Evolutionary conservation across 495 filamentous ascomycete genomes (phyloP).

Genomic region (Neurospora africana): DNA sequence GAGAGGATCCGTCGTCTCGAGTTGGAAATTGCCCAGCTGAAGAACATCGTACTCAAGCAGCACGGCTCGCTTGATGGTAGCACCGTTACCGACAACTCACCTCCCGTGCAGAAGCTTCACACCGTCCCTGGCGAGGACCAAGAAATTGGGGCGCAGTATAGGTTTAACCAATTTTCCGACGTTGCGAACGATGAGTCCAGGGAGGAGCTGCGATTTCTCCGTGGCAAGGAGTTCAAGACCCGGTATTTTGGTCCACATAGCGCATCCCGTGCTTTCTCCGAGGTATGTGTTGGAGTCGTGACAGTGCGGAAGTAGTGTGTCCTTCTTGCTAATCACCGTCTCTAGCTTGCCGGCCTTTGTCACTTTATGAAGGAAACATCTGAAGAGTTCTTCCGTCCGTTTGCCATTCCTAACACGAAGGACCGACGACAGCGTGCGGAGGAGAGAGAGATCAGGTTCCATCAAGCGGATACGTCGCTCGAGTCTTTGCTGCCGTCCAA

Average conservation of each 20-base stretch:
- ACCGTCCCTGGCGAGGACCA: constrained; percentile 7
- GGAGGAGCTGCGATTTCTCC: constrained; percentile 28
- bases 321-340: constrained; percentile 1
- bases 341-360: constrained; percentile 33
- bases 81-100: constrained; percentile 24
- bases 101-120: constrained; percentile 3
- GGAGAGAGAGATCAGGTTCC: constrained; percentile 25
- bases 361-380: constrained; percentile 37
- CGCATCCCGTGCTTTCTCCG: constrained; percentile 30
- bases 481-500: constrained; percentile 31
- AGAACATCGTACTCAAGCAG: constrained; percentile 28
- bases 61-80: constrained; percentile 22
- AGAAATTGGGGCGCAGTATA: constrained; percentile 10
- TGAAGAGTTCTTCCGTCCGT: constrained; percentile 31
- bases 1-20: constrained; percentile 40
- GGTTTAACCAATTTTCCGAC: constrained; percentile 16
- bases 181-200: background rate
- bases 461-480: constrained; percentile 19
- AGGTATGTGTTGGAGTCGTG: constrained; percentile 11
- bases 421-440: constrained; percentile 22
- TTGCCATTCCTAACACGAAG: constrained; percentile 25
- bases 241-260: constrained; percentile 41
- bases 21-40: constrained; percentile 39
- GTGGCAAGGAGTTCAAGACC: constrained; percentile 34
- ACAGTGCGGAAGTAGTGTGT: background rate